Evolutionary conservation across 345 rosid species (phyloP).

Genomic region (Salix dunnii): DNA sequence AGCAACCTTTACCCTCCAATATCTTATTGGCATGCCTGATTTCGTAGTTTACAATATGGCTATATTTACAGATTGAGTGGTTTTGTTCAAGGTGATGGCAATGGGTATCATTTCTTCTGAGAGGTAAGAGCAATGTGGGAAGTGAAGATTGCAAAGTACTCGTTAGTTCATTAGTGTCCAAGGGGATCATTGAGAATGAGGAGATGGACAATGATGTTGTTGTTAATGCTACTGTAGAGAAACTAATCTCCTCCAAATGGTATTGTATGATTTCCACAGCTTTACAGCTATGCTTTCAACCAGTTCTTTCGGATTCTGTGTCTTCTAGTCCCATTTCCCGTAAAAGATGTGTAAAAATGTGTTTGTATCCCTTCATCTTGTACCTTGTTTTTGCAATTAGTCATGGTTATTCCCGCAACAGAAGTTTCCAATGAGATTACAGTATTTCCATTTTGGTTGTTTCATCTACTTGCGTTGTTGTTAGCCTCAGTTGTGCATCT

Average conservation of each 20-base stretch:
- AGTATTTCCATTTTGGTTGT: neutral
- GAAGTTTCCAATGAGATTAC: neutral
- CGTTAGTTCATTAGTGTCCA: slow-evolving; percentile 46
- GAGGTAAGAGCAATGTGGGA: slow-evolving; percentile 23
- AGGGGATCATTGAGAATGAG: slow-evolving; percentile 43
- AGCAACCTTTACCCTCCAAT: neutral
- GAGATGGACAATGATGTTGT: neutral
- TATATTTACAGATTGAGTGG: neutral
- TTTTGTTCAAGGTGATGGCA: slow-evolving; percentile 53
- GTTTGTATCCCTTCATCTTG: neutral
- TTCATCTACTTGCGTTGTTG: neutral
- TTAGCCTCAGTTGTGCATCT: neutral
- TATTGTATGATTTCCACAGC: neutral
- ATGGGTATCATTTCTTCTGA: slow-evolving; percentile 56
- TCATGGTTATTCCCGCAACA: neutral
- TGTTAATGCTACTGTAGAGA: neutral
- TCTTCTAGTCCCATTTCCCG: neutral
- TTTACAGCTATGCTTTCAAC: neutral
- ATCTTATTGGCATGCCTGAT: neutral
- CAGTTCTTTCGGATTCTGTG: neutral
- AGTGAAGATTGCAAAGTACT: slow-evolving; percentile 49
- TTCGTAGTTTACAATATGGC: neutral
- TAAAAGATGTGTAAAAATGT: neutral
- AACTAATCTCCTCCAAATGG: neutral
- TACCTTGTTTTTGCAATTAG: neutral